Evolutionary conservation across 257 asterid genomes (phyloP).

Genomic region (Voacanga thouarsii): DNA sequence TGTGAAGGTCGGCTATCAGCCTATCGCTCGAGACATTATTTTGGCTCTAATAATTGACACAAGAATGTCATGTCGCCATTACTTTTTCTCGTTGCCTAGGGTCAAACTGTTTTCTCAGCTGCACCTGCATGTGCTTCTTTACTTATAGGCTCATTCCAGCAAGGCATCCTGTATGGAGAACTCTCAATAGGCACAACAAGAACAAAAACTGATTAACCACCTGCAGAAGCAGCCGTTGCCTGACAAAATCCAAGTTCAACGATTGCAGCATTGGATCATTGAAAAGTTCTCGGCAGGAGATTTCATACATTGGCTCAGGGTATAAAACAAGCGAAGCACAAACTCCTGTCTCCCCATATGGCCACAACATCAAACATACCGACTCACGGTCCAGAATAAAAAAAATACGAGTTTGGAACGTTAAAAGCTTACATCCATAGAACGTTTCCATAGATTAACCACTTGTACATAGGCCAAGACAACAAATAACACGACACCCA

Average conservation of each 20-base stretch:
- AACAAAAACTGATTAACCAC: no score
- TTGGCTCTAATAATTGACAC: constrained; percentile 6
- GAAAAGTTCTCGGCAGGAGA: neutral
- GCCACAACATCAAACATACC: neutral
- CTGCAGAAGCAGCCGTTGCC: neutral
- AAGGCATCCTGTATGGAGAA: neutral
- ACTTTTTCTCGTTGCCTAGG: neutral
- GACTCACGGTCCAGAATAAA: no score
- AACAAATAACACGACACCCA: neutral
- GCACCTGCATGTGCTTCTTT: neutral
- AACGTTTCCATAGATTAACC: neutral
- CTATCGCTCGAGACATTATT: neutral
- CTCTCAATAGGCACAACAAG: neutral
- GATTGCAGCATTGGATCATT: neutral
- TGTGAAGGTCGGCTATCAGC: neutral
- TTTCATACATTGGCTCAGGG: neutral
- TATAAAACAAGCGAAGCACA: neutral
- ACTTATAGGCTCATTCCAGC: neutral
- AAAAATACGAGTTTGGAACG: no score
- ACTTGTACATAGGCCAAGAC: neutral
- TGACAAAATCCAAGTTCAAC: neutral
- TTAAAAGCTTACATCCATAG: no score
- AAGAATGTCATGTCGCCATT: constrained; percentile 3
- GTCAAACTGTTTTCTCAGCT: neutral
- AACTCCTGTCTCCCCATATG: neutral